A percentile compares a stretch with the other conserved stretches of the same genome.
These are phyloP conservation scores for Coleophoma crateriformis DNA, from an alignment of 2,329 filamentous ascomycete species.

Conservation along the genomic window DNA sequence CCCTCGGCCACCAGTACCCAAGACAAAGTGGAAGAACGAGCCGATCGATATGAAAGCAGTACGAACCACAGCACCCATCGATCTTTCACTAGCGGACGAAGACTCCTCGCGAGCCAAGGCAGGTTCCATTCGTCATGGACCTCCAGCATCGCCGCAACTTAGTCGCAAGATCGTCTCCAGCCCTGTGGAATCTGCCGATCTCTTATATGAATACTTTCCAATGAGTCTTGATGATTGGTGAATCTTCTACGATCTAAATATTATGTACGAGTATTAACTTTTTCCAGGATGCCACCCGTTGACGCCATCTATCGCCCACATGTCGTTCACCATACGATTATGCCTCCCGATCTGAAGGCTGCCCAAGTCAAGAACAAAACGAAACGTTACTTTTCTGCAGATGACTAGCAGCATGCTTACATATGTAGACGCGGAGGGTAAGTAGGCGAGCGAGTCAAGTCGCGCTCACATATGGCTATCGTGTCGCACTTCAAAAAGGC, in stretches of 20 bases:
- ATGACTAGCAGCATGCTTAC: background rate
- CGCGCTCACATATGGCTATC: too few relatives aligned
- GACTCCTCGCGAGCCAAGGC: background rate
- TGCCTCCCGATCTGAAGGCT: slow-evolving; percentile 60
- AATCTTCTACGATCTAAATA: slow-evolving; percentile 21
- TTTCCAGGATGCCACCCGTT: slow-evolving; percentile 66
- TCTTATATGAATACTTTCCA: slow-evolving; percentile 93
- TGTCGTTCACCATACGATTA: slow-evolving; percentile 82
- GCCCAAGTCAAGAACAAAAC: background rate
- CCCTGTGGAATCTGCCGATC: slow-evolving; percentile 70
- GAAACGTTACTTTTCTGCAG: background rate
- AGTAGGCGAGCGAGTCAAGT: too few relatives aligned
- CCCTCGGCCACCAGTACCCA: slow-evolving; percentile 21
- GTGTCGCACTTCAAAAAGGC: too few relatives aligned
- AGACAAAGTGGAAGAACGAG: slow-evolving; percentile 25
- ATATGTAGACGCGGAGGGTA: too few relatives aligned
- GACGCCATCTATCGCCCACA: slow-evolving; percentile 89
- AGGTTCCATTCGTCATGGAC: slow-evolving; percentile 12
- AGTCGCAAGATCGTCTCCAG: slow-evolving; percentile 41
- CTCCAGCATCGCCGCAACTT: slow-evolving; percentile 24
- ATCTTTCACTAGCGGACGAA: slow-evolving; percentile 24
- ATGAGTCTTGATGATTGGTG: slow-evolving; percentile 82
- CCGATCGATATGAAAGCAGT: slow-evolving; percentile 5
- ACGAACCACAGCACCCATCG: slow-evolving; percentile 17
- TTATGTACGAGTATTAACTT: background rate